Evolutionary conservation across 306 rosid species (phyloP).

Genomic region (Quercus bicolor): DNA sequence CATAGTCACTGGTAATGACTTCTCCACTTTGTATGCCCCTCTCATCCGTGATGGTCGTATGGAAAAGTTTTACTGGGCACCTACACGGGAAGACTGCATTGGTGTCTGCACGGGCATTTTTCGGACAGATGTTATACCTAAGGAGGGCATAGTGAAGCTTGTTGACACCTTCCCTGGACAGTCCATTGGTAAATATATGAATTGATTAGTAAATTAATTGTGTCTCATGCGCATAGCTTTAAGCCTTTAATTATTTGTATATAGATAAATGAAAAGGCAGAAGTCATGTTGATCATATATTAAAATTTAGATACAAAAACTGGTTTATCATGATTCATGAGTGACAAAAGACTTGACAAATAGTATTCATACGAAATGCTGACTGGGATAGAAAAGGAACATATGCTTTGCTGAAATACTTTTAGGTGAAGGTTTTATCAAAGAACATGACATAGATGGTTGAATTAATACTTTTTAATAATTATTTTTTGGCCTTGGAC

Average conservation of each 20-base stretch:
- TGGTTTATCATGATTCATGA: neutral
- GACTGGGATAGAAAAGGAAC: neutral
- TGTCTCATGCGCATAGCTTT: neutral
- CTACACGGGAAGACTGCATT: slow-evolving; percentile 63
- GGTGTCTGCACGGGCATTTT: slow-evolving; percentile 75
- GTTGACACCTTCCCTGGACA: slow-evolving; percentile 75
- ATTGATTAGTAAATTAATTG: neutral
- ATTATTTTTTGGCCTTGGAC: no score
- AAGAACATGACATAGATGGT: neutral
- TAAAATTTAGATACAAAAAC: neutral
- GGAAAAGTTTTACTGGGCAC: slow-evolving; percentile 87
- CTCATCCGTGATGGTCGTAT: slow-evolving; percentile 81
- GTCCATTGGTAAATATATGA: slow-evolving; percentile 51
- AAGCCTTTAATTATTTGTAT: no score
- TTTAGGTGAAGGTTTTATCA: neutral
- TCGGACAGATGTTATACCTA: slow-evolving; percentile 36
- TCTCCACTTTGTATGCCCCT: slow-evolving; percentile 78
- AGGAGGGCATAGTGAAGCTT: slow-evolving; percentile 50
- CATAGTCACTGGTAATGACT: slow-evolving; percentile 67
- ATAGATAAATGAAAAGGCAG: no score
- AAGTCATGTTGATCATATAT: no score
- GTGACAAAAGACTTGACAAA: neutral
- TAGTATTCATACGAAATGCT: neutral
- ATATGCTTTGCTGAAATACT: neutral
- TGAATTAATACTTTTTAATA: no score